Base-by-base conservation (phyloP, 129 eudicot genomes). In the Chrysanthemum lavandulifolium region DNA sequence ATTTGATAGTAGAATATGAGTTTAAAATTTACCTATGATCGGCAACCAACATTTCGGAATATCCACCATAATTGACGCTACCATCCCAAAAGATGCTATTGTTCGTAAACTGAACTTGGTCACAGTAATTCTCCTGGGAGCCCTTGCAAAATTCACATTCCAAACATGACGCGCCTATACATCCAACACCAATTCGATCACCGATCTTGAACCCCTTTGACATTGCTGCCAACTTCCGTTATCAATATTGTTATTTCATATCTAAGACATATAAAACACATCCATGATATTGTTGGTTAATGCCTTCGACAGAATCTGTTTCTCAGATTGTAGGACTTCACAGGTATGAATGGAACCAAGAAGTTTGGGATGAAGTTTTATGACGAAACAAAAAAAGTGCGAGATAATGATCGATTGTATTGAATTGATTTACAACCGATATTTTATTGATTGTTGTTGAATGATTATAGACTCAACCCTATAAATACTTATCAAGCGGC, bases 51-150 rank as follows among this genome's bases (percentile, higher is more conserved):
- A 86, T 81, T 43, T 82, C 76, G 13, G 99, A 94, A 79, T 90
- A 94, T 78, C 99, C 99, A 5, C 99, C 99, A 33, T 94, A 88
- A 47, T 96, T 94, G 74, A 94, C 84, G 81, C 88, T 88, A 7
- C 99, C 97, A 51, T 94, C 99, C 97, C 97, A 90, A 76, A 90
- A 90, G 31, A 94, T 76, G 60, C 96, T 96, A 58, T 90, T 94
- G 70, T 83, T 86, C 4, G 88, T 84, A 13, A 84, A 71, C 72
- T 90, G 94, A 1, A 88, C 53, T 33, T 90, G 64, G 53, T 86
- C 96, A 60, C 99, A 94, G 23, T 90, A 94, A 49, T 90, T 94
- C 63, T 94, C 97, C 50, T 82, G 75, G 0, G 74, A 83, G 0
- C 65, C 69, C 49, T 82, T 76, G 63, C 99, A 94, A 14, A 63